A percentile compares a stretch with the other conserved stretches of the same genome.
Conservation (phyloP, 2,329 filamentous ascomycete genomes). For the Massarina eburnea region DNA sequence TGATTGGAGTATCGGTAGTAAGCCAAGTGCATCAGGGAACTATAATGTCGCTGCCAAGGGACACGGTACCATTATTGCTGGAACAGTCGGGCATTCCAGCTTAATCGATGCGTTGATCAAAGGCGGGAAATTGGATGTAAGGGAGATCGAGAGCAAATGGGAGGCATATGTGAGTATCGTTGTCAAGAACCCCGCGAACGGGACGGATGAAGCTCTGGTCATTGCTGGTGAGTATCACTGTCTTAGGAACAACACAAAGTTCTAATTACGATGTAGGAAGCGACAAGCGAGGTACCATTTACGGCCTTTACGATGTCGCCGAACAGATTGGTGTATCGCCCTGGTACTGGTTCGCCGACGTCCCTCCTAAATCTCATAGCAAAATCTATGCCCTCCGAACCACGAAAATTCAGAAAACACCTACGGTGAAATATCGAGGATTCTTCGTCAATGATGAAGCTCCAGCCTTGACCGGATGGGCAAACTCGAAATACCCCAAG, state of each 20-base stretch:
- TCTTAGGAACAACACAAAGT: neutral
- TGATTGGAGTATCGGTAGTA: conserved; percentile 35
- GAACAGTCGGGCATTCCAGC: conserved; percentile 66
- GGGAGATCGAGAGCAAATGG: conserved; percentile 64
- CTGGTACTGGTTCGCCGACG: conserved; percentile 70
- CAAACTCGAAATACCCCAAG: conserved; percentile 56
- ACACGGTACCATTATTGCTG: conserved; percentile 62
- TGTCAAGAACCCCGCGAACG: conserved; percentile 59
- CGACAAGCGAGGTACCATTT: conserved; percentile 69
- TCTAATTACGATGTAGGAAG: conserved; percentile 42
- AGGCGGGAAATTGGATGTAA: conserved; percentile 60
- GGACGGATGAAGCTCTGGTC: conserved; percentile 61
- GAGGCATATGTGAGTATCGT: conserved; percentile 67
- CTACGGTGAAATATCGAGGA: conserved; percentile 67
- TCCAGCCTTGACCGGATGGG: conserved; percentile 67
- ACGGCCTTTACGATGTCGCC: conserved; percentile 69
- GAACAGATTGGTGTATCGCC: conserved; percentile 74
- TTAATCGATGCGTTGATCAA: conserved; percentile 62
- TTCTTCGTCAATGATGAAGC: conserved; percentile 73
- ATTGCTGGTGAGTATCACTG: conserved; percentile 55
- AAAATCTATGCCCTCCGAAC: conserved; percentile 59
- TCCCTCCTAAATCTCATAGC: conserved; percentile 54
- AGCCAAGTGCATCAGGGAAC: conserved; percentile 6
- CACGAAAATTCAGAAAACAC: conserved; percentile 60
- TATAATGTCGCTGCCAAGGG: conserved; percentile 5